phyloP scores from a whole-genome alignment of 305 asterid genomes.

The Rubia tinctorum region DNA sequence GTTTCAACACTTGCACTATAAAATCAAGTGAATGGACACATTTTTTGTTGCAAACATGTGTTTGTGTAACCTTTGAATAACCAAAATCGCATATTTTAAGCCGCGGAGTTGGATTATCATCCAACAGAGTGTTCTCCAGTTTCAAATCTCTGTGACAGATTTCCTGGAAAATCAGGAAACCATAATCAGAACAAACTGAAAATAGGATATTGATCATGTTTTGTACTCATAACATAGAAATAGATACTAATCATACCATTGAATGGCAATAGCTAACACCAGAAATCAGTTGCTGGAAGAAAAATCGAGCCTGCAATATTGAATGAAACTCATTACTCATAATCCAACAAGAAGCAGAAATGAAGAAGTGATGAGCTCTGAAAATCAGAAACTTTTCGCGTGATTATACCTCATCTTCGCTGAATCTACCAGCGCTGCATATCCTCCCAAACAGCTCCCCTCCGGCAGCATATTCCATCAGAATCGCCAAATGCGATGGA shows the following conservation, averaged over 20 bases:
- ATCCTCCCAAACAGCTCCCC: constrained; percentile 53
- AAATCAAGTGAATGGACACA: not conserved
- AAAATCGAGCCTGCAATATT: constrained; percentile 44
- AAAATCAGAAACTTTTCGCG: not conserved
- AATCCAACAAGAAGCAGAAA: too few species aligned
- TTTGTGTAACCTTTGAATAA: constrained; percentile 66
- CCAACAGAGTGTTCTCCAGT: constrained; percentile 40
- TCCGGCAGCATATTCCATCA: constrained; percentile 54
- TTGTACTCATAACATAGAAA: not conserved
- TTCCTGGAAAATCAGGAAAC: too few species aligned
- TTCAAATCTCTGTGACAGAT: too few species aligned
- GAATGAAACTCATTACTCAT: not conserved
- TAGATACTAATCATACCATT: constrained; percentile 35
- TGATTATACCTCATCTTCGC: constrained; percentile 45
- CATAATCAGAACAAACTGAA: not conserved
- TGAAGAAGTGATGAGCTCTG: too few species aligned
- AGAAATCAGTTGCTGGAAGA: constrained; percentile 81
- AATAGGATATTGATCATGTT: not conserved
- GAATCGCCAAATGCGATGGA: constrained; percentile 45
- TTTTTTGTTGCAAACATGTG: too few species aligned
- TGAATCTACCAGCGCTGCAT: constrained; percentile 54
- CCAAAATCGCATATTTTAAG: constrained; percentile 89
- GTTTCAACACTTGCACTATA: not conserved
- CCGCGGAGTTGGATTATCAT: constrained; percentile 81
- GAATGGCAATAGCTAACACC: constrained; percentile 88